These are phyloP conservation scores for Ophiostoma ips DNA, from an alignment of 2,329 filamentous ascomycete species.

Conservation along the genomic window DNA sequence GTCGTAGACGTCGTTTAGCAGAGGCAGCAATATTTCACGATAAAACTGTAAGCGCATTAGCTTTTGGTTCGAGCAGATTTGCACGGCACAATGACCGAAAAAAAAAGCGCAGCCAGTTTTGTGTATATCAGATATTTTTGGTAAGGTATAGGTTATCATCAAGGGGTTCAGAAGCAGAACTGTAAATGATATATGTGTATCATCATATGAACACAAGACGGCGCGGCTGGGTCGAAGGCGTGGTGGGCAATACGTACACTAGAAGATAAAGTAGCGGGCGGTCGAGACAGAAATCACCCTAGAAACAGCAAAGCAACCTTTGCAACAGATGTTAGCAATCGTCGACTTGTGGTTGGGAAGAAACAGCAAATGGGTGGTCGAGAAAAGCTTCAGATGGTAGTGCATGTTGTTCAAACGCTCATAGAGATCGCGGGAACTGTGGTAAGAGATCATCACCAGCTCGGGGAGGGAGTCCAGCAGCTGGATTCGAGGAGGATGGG, in stretches of 20 bases:
- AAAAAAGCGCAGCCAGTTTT: constrained; percentile 6
- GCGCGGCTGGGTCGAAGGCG: neutral
- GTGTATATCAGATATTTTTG: constrained; percentile 26
- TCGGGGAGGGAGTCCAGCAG: neutral
- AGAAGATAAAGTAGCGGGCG: neutral
- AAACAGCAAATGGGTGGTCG: neutral
- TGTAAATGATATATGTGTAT: constrained; percentile 42
- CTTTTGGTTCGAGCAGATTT: neutral
- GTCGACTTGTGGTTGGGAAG: neutral
- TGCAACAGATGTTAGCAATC: constrained; percentile 6
- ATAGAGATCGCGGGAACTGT: constrained; percentile 46
- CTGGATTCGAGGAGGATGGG: neutral
- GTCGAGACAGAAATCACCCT: neutral
- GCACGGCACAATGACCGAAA: constrained; percentile 5
- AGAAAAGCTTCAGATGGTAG: constrained; percentile 53
- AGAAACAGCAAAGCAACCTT: neutral
- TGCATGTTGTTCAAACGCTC: constrained; percentile 58
- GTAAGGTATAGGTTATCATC: constrained; percentile 47
- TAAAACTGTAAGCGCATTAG: neutral
- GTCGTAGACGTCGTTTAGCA: neutral
- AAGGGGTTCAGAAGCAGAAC: constrained; percentile 63
- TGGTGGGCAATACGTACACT: constrained; percentile 3
- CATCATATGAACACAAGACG: constrained; percentile 42
- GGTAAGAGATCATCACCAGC: constrained; percentile 42
- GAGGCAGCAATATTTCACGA: neutral